phyloP scores from a whole-genome alignment of 495 filamentous ascomycete species.

The Daldinia loculata region DNA sequence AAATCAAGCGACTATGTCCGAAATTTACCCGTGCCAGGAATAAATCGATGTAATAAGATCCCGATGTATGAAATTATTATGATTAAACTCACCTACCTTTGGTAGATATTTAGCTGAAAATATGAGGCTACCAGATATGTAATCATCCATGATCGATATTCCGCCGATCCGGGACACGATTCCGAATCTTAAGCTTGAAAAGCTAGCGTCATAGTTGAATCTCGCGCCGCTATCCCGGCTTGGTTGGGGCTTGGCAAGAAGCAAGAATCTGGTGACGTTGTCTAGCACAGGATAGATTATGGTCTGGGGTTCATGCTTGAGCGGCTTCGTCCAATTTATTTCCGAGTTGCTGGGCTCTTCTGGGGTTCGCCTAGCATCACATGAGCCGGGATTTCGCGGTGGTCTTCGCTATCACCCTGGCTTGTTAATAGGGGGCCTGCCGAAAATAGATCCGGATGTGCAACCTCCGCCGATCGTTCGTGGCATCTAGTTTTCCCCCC shows the following conservation, averaged over 20 bases:
- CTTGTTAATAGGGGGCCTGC: constrained; percentile 12
- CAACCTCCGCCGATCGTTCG: constrained; percentile 39
- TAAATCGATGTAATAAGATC: no score
- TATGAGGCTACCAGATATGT: background rate
- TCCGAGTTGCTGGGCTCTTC: constrained; percentile 19
- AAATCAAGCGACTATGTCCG: background rate
- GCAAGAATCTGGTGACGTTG: constrained; percentile 1
- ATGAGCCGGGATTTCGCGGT: background rate
- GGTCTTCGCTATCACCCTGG: background rate
- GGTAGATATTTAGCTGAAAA: background rate
- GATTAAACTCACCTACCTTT: background rate
- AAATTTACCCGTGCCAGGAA: background rate
- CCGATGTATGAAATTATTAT: background rate
- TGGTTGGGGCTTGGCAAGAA: constrained; percentile 6
- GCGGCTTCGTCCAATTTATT: constrained; percentile 28
- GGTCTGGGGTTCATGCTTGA: constrained; percentile 1
- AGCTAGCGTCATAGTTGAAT: background rate
- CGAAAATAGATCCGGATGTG: constrained; percentile 39
- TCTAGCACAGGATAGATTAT: background rate
- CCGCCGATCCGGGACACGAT: constrained; percentile 22
- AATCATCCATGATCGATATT: background rate
- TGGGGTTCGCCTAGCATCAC: constrained; percentile 1
- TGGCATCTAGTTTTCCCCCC: constrained; percentile 16
- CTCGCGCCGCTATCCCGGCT: constrained; percentile 30
- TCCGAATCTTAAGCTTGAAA: constrained; percentile 4